Percentiles rank a stretch among this genome's conserved stretches.
These are phyloP conservation scores for Triticum timopheevii DNA, from an alignment of 176 grass and related monocot genomes.

Conservation along the genomic window DNA sequence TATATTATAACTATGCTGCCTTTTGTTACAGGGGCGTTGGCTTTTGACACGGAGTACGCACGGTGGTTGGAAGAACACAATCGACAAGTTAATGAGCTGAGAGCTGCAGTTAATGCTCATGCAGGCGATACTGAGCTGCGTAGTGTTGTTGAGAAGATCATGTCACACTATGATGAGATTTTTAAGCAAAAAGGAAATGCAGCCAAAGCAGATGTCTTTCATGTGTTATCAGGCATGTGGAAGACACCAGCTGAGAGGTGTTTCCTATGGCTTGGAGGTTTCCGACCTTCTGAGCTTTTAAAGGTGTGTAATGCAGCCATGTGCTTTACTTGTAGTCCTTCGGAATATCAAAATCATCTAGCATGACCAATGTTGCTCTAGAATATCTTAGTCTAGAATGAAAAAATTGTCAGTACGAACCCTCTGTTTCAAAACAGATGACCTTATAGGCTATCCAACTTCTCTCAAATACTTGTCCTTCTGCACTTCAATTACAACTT, in stretches of 20 bases:
- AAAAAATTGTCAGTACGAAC: background rate
- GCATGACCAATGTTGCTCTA: background rate
- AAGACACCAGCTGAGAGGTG: constrained; percentile 97
- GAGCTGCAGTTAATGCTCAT: constrained; percentile 85
- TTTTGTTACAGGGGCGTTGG: constrained; percentile 69
- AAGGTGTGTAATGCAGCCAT: constrained; percentile 55
- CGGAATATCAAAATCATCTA: background rate
- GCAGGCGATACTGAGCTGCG: constrained; percentile 83
- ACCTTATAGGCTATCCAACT: background rate
- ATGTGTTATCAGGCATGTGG: constrained; percentile 99
- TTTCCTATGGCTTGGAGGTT: constrained; percentile 96
- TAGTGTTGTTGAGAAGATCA: constrained; percentile 69
- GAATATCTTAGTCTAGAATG: background rate
- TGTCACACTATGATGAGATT: constrained; percentile 86
- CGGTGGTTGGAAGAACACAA: constrained; percentile 97
- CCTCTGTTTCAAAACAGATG: background rate
- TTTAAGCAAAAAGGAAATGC: constrained; percentile 85
- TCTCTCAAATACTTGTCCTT: background rate
- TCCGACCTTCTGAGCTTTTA: constrained; percentile 88
- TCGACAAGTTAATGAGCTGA: constrained; percentile 80
- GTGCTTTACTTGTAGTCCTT: constrained; percentile 17
- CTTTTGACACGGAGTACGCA: constrained; percentile 94
- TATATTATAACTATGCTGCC: background rate
- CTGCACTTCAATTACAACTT: too few relatives aligned
- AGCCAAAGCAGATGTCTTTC: constrained; percentile 91